Base-by-base conservation (phyloP, 177 flowering plant genomes). In the Vitis hybrid region DNA sequence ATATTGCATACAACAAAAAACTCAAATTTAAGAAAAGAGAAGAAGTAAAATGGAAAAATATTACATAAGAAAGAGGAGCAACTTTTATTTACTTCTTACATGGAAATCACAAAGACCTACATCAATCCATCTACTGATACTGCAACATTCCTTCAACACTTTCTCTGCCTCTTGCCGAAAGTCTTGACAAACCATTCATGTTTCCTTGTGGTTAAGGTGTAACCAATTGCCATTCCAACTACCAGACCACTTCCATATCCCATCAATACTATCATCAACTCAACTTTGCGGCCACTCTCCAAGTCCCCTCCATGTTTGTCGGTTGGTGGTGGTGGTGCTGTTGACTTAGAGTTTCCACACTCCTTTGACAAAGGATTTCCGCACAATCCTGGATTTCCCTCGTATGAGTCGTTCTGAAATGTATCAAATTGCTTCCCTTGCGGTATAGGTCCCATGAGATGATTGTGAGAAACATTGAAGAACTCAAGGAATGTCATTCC, bases 391-490 rank as follows among this genome's bases (percentile, higher is more conserved):
- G 31, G 19, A 20, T 22, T 60, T 8, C 63, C 63, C 14, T 19
- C 29, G 26, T 60, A 60, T 10, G 63, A 60, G 31, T 14, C 15
- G 11, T 60, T 60, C 15, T 19, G 31, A 14, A 60, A 60, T 8
- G 63, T 26, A 60, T 10, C 0, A 19, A 60, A 60, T 14, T 20
- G 63, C 10, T 22, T 22, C 63, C 31, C 63, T 9, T 60, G 39
- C 7, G 63, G 63, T 19, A 60, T 60, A 20, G 33, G 63, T 33
- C 63, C 63, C 0, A 33, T 19, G 8, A 60, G 63, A 14, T 10
- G 9, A 33, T 60, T 60, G 63, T 18, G 9, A 8, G 63, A 60
- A 9, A 60, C 63, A 60, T 60, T 22, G 15, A 60, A 60, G 63
- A 60, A 19, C 5, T 29, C 9, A 9, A 60, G 31, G 31, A 60